A percentile compares a stretch with the other conserved stretches of the same genome.
Conservation (phyloP, 2,329 filamentous ascomycete species). For the Talaromyces sp. region DNA sequence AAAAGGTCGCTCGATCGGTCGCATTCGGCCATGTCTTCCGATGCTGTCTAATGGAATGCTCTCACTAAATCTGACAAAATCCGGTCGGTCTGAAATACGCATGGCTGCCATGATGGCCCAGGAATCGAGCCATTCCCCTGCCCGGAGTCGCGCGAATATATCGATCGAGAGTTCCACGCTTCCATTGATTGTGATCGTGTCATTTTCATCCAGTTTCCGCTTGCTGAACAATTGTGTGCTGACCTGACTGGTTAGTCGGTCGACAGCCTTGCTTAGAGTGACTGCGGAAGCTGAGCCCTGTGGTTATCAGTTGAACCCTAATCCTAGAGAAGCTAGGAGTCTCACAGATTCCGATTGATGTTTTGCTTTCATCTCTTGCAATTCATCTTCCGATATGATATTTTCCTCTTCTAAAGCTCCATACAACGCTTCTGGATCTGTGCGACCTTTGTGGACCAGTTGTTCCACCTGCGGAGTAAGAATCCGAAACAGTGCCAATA, state of each 20-base stretch:
- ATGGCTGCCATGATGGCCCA: not conserved
- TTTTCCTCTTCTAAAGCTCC: slow-evolving; percentile 5
- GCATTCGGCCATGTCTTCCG: not conserved
- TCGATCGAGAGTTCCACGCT: not conserved
- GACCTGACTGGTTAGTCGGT: not conserved
- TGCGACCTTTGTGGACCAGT: not conserved
- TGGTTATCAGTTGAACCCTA: too few species aligned
- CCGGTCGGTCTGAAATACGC: not conserved
- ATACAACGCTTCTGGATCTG: not conserved
- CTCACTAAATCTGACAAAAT: not conserved
- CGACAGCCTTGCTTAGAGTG: not conserved
- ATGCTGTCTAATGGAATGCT: slow-evolving; percentile 10
- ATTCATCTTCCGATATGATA: slow-evolving; percentile 19
- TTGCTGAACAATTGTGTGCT: not conserved
- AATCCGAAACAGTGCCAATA: not conserved
- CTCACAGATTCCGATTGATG: slow-evolving; percentile 16
- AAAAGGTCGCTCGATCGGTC: not conserved
- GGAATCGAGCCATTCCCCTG: not conserved
- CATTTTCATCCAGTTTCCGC: not conserved
- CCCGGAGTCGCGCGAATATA: not conserved
- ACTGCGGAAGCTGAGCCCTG: not conserved
- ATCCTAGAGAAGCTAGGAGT: not conserved
- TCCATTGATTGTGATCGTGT: not conserved
- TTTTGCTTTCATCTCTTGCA: slow-evolving; percentile 21
- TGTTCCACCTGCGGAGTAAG: not conserved